Base-by-base conservation (phyloP, 2,329 filamentous ascomycete genomes). In the Aureobasidium sp. region DNA sequence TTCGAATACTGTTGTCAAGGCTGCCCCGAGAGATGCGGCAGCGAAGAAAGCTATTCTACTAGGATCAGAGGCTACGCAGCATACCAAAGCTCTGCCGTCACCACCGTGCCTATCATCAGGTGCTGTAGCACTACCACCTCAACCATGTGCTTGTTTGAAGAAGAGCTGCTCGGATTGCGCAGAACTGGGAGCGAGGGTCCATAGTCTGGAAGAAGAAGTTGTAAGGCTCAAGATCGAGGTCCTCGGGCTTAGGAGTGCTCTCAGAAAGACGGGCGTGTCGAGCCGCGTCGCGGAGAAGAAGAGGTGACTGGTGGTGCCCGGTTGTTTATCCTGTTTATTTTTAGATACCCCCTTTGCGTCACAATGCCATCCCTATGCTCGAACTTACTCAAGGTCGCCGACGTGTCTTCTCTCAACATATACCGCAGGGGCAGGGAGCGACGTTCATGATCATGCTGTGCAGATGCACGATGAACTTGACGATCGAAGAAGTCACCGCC, bases 171-270 rank as follows among this genome's bases (percentile, higher is more conserved):
- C 23, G 2, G 51, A 23, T 38, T 68, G 67, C 18, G 16, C 25
- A 18, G 54, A 53, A 20, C 16, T 61, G 7, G 53, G 29, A 20
- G 15, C 40, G 13, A 51, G 55, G 10, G 65, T 68, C 20, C 61
- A 38, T 10, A 42, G 45, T 15, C 33, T 68, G 42, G 53, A 65
- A 42, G 58, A 66, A 20, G 67, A 68, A 54, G 62, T 68, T 4
- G 58, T 56, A 38, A 47, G 59, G 29, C 27, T 68, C 36, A 68
- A 59, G 43, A 60, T 58, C 15, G 67, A 69, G n/a, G 54, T 66
- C 20, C 58, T 69, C 23, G 66, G 65, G 31, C 53, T 67, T 66
- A 69, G 66, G 51, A 66, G 60, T 59, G 67, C 64, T 27, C 45
- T 67, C 18, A 66, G 64, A 4, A 51, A 23, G 29, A 55, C 63